Evolutionary conservation across 257 asterid genomes (phyloP).

Genomic region (Plantago elongata): DNA sequence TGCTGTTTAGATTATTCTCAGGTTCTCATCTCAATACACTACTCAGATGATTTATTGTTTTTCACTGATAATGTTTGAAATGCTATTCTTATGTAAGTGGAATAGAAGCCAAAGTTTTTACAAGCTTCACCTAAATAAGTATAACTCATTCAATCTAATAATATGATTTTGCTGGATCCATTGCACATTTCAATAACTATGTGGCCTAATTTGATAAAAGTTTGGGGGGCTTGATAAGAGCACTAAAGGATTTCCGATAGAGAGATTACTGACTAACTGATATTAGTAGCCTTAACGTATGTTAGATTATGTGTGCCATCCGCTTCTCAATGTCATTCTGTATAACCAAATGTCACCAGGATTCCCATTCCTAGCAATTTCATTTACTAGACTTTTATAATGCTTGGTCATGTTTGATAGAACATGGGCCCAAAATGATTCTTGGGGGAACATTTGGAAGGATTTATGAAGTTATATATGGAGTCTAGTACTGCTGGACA

Average conservation of each 20-base stretch:
- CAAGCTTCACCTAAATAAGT: neutral
- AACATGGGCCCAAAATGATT: neutral
- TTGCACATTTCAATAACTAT: neutral
- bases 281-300: neutral
- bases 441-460: neutral
- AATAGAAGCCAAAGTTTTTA: conserved; percentile 10
- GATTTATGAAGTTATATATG: neutral
- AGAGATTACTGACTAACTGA: neutral
- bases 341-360: neutral
- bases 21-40: conserved; percentile 37
- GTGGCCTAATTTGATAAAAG: no score
- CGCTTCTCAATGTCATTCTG: neutral
- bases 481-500: neutral
- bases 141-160: neutral
- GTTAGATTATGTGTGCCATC: neutral
- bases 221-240: conserved; percentile 3
- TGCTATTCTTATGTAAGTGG: neutral
- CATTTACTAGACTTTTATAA: no score
- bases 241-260: neutral
- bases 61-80: conserved; percentile 8
- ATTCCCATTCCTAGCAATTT: no score
- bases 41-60: conserved; percentile 3
- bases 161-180: no score
- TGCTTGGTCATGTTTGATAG: neutral
- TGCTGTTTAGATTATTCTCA: conserved; percentile 91